Percentiles rank a stretch among this genome's conserved stretches.
Conservation (phyloP, 306 rosid genomes). For the Quercus parvula region DNA sequence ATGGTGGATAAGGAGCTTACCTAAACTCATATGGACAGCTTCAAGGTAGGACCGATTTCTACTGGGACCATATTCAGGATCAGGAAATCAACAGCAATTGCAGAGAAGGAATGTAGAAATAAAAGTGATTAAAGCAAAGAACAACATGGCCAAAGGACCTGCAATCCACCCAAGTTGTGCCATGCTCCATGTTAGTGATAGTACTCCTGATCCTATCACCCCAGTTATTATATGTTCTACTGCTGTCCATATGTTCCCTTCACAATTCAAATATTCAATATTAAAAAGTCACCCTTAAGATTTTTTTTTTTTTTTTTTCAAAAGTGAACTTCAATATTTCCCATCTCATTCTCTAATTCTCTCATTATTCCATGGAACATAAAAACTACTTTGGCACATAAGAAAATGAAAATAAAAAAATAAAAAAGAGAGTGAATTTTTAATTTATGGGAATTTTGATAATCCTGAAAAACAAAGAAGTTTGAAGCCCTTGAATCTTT, state of each 20-base stretch:
- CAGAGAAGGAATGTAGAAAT: slow-evolving; percentile 44
- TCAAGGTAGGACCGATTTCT: slow-evolving; percentile 43
- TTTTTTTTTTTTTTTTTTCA: no score
- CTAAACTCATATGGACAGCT: slow-evolving; percentile 40
- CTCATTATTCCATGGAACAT: no score
- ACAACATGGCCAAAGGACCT: slow-evolving; percentile 39
- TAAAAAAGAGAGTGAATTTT: not conserved
- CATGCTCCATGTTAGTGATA: slow-evolving; percentile 53
- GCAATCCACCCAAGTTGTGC: slow-evolving; percentile 65
- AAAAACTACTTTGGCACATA: not conserved
- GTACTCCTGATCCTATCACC: slow-evolving; percentile 58
- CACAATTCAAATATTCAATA: no score
- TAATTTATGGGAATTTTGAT: not conserved
- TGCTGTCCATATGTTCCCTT: slow-evolving; percentile 61
- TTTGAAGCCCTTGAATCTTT: not conserved
- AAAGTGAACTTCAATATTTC: no score
- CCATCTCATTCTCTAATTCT: no score
- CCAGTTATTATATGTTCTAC: slow-evolving; percentile 60
- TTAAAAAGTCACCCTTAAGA: no score
- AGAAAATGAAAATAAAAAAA: not conserved
- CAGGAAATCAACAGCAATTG: slow-evolving; percentile 44
- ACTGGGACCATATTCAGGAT: slow-evolving; percentile 47
- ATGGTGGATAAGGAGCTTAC: slow-evolving; percentile 1
- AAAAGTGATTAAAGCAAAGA: slow-evolving; percentile 43
- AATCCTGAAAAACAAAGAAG: not conserved